These are phyloP conservation scores for Blastobotrys muscicola DNA, from an alignment of 805 yeast species.

Conservation along the genomic window DNA sequence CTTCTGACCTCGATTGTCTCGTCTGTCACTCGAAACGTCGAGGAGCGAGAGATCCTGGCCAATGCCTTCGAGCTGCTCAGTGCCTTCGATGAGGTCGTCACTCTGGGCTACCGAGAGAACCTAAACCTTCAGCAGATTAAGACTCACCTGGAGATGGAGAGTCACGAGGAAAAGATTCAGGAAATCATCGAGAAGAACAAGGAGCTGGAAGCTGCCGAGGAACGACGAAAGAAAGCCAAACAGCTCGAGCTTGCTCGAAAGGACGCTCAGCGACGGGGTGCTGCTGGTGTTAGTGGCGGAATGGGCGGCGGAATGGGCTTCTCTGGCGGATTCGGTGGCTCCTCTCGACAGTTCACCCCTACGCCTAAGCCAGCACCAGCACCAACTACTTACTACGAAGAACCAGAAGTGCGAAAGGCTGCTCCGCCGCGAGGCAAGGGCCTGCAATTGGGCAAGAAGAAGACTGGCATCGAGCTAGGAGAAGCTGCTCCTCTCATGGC, in stretches of 20 bases:
- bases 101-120: slow-evolving; percentile 84
- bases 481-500: slow-evolving; percentile 15
- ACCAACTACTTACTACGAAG: slow-evolving; percentile 10
- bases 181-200: slow-evolving; percentile 95
- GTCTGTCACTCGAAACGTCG: slow-evolving; percentile 57
- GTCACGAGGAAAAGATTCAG: slow-evolving; percentile 97
- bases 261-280: slow-evolving; percentile 30
- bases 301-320: slow-evolving; percentile 12
- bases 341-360: slow-evolving; percentile 3
- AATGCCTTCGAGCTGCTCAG: slow-evolving; percentile 81
- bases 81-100: slow-evolving; percentile 90
- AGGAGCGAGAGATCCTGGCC: slow-evolving; percentile 73
- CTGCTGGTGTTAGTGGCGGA: slow-evolving; percentile 17
- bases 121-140: slow-evolving; percentile 71
- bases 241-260: slow-evolving; percentile 55
- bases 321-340: background rate
- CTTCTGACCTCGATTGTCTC: slow-evolving; percentile 76
- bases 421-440: slow-evolving; percentile 55
- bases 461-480: slow-evolving; percentile 10
- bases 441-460: slow-evolving; percentile 62
- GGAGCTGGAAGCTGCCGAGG: slow-evolving; percentile 94
- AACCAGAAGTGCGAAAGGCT: slow-evolving; percentile 2
- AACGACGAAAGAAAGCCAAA: slow-evolving; percentile 87
- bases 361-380: slow-evolving; percentile 8
- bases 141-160: slow-evolving; percentile 92